These are phyloP conservation scores for Septoria linicola DNA, from an alignment of 2,329 filamentous ascomycete species.

Conservation along the genomic window DNA sequence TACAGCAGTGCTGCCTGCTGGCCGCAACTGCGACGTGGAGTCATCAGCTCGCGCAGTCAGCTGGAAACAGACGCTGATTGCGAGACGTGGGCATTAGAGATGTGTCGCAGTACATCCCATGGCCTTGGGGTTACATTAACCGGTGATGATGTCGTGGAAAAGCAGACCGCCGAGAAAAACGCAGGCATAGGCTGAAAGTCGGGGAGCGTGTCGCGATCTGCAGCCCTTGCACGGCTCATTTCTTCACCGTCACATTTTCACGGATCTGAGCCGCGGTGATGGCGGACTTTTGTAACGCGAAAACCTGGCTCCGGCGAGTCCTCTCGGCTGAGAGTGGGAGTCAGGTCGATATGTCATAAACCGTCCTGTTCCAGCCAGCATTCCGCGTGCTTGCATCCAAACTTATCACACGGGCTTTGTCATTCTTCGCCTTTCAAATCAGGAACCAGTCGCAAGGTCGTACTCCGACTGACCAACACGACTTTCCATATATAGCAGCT, in stretches of 20 bases:
- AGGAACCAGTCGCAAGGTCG: constrained; percentile 6
- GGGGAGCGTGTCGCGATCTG: neutral
- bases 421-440: constrained; percentile 15
- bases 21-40: neutral
- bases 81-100: neutral
- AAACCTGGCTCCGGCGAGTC: constrained; percentile 6
- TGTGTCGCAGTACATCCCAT: too few relatives aligned
- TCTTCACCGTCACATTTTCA: neutral
- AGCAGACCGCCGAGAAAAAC: too few relatives aligned
- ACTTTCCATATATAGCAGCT: constrained; percentile 16
- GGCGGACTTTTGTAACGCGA: constrained; percentile 6
- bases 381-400: constrained; percentile 8
- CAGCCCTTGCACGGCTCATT: neutral
- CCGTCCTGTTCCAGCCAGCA: constrained; percentile 14
- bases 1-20: neutral
- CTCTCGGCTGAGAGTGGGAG: constrained; percentile 6
- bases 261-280: neutral
- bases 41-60: neutral
- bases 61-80: neutral
- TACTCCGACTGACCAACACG: constrained; percentile 15
- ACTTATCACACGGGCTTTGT: constrained; percentile 14
- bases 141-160: neutral
- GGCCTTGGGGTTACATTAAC: too few relatives aligned
- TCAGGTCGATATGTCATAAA: constrained; percentile 19
- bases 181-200: constrained; percentile 6